Conservation (phyloP, 306 rosid species). For the Quercus glauca region DNA sequence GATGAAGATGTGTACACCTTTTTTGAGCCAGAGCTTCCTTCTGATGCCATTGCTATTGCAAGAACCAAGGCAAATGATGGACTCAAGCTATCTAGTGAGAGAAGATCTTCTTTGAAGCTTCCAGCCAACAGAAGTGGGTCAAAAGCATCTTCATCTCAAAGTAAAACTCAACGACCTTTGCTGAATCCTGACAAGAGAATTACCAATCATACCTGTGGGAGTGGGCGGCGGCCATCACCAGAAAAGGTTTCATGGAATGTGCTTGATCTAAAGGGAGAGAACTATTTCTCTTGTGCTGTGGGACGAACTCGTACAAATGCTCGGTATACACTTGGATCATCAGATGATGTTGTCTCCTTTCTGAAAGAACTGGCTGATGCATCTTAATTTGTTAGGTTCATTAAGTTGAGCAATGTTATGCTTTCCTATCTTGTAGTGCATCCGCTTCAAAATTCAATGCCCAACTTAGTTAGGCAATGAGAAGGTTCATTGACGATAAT, state of each 20-base stretch:
- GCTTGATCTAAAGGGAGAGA: slow-evolving; percentile 86
- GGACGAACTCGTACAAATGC: slow-evolving; percentile 77
- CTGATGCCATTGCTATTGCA: slow-evolving; percentile 30
- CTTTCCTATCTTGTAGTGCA: background rate
- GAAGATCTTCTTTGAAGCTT: slow-evolving; percentile 48
- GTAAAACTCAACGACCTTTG: slow-evolving; percentile 32
- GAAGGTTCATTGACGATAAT: background rate
- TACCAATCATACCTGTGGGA: slow-evolving; percentile 38
- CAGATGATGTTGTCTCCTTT: slow-evolving; percentile 72
- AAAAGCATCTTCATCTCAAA: slow-evolving; percentile 53
- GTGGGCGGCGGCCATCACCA: slow-evolving; percentile 39
- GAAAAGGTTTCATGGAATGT: slow-evolving; percentile 89
- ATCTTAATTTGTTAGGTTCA: slow-evolving; percentile 11
- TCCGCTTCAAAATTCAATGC: slow-evolving; percentile 1
- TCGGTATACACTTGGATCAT: slow-evolving; percentile 60
- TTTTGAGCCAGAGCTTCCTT: slow-evolving; percentile 90
- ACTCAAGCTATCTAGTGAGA: slow-evolving; percentile 49
- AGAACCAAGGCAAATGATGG: slow-evolving; percentile 59
- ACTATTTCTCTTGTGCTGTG: slow-evolving; percentile 92
- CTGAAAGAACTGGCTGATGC: slow-evolving; percentile 54
- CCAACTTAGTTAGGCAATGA: background rate
- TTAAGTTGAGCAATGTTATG: background rate
- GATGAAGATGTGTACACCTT: slow-evolving; percentile 92
- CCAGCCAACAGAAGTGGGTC: slow-evolving; percentile 43
- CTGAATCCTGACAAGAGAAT: slow-evolving; percentile 54